Conservation (phyloP, 306 rosid genomes). For the Medicago lupulina region DNA sequence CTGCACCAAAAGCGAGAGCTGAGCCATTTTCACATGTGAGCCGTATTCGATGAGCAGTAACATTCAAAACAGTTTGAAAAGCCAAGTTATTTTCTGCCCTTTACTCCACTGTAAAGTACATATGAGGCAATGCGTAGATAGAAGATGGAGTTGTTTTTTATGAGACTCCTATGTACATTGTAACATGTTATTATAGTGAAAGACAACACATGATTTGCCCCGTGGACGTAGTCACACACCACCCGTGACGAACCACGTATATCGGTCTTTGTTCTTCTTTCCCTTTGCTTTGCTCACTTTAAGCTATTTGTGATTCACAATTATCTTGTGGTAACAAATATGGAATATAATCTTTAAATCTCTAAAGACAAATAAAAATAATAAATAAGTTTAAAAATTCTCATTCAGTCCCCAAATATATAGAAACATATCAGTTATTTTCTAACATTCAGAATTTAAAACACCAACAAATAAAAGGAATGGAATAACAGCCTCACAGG, state of each 20-base stretch:
- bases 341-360: not conserved
- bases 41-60: constrained; percentile 44
- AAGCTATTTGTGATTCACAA: no score
- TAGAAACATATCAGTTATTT: no score
- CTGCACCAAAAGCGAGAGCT: constrained; percentile 51
- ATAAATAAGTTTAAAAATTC: no score
- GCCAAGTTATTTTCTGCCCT: not conserved
- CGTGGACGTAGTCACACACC: constrained; percentile 52
- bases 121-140: not conserved
- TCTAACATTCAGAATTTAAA: no score
- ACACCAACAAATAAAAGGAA: no score
- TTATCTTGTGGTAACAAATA: not conserved
- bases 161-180: constrained; percentile 13
- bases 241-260: constrained; percentile 52
- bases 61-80: not conserved
- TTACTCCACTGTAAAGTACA: not conserved
- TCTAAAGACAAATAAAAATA: no score
- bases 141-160: not conserved
- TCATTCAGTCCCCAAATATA: no score
- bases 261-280: not conserved
- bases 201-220: constrained; percentile 24
- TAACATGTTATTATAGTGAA: constrained; percentile 23
- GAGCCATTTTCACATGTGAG: constrained; percentile 56
- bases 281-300: not conserved
- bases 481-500: no score